Evolutionary conservation across 305 asterid genomes (phyloP), one percentile per base, ranked within the genome.

Genomic region (Fraxinus angustifolia): DNA sequence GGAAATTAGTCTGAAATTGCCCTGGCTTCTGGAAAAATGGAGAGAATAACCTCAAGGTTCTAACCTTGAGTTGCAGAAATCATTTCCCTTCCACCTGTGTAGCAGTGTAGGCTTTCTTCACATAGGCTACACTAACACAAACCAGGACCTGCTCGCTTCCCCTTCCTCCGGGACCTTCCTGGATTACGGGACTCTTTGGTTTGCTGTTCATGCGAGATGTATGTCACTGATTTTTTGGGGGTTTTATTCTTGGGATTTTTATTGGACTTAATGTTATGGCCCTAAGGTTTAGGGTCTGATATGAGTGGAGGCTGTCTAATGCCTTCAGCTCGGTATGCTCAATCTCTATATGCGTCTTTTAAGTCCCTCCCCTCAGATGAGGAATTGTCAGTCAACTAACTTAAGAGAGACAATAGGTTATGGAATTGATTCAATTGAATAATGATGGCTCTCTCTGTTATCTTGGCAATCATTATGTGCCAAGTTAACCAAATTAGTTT

Each of bases 401-500:
- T 53, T 58, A 5, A 8, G 26, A 53, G 77, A 74, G 76, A 26
- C 70, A 62, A 40, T 42, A 26, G 23, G 42, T 42, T 31, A 80
- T 11, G 65, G 65, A 31, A 14, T 34, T 45, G 7, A 70, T 42
- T 73, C 33, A 40, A 17, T 35, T 60, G 11, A 58, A 23, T 68
- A 8, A 74, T 74, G 56, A 38, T 34, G 33, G 50, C 71, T 34
- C 72, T 34, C 77, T 70, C 62, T 73, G 7, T 62, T 42, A 62
- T 67, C 58, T 42, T 70, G 83, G 73, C 17, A 71, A 8, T 40
- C 3, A 42, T 19, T 78, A 60, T 75, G 70, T 74, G 78, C 73
- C 79, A 74, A 28, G 45, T 42, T 72, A 60, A 79, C 31, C 75
- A 73, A 79, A 56, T 75, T 65, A 21, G n/a, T 65, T 26, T 80